Conservation (phyloP, 345 rosid genomes). For the Acer saccharum region DNA sequence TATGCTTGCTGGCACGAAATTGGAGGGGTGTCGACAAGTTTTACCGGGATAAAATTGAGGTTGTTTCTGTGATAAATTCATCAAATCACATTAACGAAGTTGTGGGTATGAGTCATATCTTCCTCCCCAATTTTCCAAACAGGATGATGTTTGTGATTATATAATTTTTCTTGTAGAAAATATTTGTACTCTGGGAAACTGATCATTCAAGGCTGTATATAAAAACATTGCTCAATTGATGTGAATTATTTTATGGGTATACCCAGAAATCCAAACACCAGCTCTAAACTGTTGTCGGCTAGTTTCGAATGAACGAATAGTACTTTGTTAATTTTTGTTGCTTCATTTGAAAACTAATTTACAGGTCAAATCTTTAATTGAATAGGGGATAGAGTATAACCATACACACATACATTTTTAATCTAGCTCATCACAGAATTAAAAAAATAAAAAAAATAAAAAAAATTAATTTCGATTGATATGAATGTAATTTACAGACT, state of each 20-base stretch:
- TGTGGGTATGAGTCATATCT: not conserved
- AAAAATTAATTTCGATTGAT: too few relatives aligned
- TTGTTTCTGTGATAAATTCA: not conserved
- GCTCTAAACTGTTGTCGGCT: not conserved
- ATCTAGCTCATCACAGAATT: too few relatives aligned
- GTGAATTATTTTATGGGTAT: not conserved
- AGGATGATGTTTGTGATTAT: not conserved
- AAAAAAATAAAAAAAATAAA: too few relatives aligned
- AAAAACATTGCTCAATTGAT: not conserved
- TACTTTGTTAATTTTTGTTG: not conserved
- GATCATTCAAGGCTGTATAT: not conserved
- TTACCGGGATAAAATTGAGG: not conserved
- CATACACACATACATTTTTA: too few relatives aligned
- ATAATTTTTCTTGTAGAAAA: not conserved
- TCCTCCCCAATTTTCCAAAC: not conserved
- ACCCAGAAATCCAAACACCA: not conserved
- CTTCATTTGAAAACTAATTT: not conserved
- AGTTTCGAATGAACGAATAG: not conserved
- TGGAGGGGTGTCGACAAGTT: not conserved
- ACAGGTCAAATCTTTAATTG: not conserved
- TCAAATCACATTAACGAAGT: not conserved
- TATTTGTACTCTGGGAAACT: not conserved
- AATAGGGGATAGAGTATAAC: not conserved
- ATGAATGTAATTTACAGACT: too few relatives aligned
- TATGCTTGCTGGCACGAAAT: not conserved